These are phyloP conservation scores for Salix purpurea DNA, from an alignment of 345 rosid species.

Conservation along the genomic window DNA sequence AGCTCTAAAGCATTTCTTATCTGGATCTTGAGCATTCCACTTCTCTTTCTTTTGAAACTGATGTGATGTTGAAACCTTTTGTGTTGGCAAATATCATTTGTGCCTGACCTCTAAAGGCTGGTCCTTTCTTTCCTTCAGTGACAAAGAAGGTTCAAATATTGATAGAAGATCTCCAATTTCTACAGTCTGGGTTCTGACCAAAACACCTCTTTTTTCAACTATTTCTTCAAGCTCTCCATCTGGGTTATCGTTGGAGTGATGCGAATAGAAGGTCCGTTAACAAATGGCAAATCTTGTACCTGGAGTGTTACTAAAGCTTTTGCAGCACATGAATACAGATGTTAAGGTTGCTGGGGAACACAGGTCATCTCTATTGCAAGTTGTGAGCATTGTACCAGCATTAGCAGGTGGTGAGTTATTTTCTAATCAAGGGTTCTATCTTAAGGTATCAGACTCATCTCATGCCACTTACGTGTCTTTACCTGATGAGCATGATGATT, in stretches of 20 bases:
- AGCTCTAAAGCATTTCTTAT: slow-evolving; percentile 5
- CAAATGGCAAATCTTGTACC: slow-evolving; percentile 93
- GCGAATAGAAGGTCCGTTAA: slow-evolving; percentile 35
- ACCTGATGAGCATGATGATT: slow-evolving; percentile 92
- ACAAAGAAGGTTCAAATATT: background rate
- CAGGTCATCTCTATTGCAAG: slow-evolving; percentile 85
- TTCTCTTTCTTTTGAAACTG: background rate
- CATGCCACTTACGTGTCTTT: slow-evolving; percentile 94
- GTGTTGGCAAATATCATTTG: slow-evolving; percentile 5
- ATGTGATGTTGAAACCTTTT: background rate
- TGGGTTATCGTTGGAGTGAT: slow-evolving; percentile 33
- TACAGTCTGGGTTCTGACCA: slow-evolving; percentile 15
- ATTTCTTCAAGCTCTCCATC: slow-evolving; percentile 5
- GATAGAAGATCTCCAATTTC: background rate
- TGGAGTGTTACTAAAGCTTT: slow-evolving; percentile 89
- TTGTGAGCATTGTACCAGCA: slow-evolving; percentile 94
- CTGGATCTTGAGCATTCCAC: slow-evolving; percentile 12
- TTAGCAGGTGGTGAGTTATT: slow-evolving; percentile 93
- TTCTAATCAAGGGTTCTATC: slow-evolving; percentile 83
- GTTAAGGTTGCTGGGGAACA: slow-evolving; percentile 95
- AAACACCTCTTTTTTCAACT: slow-evolving; percentile 8
- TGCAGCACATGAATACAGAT: slow-evolving; percentile 96
- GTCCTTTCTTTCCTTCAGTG: background rate
- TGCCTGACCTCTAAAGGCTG: background rate
- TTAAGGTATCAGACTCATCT: slow-evolving; percentile 96